These are phyloP conservation scores for Aspergillaceae sp. DNA, from an alignment of 2,329 filamentous ascomycete genomes.

Conservation along the genomic window DNA sequence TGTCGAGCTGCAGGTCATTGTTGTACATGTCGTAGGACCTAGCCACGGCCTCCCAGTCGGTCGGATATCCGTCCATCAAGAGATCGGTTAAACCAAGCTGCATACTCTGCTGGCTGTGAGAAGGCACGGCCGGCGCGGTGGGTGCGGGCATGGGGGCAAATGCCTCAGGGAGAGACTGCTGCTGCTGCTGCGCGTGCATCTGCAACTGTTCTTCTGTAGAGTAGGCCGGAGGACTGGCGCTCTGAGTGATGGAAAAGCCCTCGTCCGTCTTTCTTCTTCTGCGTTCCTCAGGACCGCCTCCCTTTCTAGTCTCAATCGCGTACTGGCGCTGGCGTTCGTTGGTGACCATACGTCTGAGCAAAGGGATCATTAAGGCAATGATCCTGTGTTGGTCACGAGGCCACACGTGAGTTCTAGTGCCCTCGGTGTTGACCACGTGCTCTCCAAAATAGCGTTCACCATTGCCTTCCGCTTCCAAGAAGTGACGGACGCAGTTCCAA, in stretches of 20 bases:
- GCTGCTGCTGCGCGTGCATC: conserved; percentile 18
- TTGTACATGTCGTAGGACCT: conserved; percentile 33
- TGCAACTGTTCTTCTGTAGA: conserved; percentile 25
- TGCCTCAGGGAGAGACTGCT: conserved; percentile 15
- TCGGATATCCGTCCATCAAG: conserved; percentile 29
- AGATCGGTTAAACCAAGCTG: conserved; percentile 29
- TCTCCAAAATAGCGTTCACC: conserved; percentile 46
- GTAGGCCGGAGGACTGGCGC: conserved; percentile 12
- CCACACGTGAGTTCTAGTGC: conserved; percentile 42
- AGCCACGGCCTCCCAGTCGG: conserved; percentile 30
- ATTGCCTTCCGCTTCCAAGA: conserved; percentile 43
- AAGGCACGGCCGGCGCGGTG: conserved; percentile 13
- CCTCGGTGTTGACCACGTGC: conserved; percentile 34
- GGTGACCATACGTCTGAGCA: conserved; percentile 51
- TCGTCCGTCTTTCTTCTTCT: conserved; percentile 30
- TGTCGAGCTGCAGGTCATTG: conserved; percentile 32
- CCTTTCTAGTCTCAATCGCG: conserved; percentile 48
- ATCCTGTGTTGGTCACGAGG: conserved; percentile 48
- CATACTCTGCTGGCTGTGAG: conserved; percentile 14
- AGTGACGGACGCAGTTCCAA: conserved; percentile 49
- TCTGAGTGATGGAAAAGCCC: conserved; percentile 19
- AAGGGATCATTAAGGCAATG: conserved; percentile 48
- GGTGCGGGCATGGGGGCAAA: conserved; percentile 7
- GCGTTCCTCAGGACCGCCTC: conserved; percentile 32
- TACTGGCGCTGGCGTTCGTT: conserved; percentile 52